phyloP scores from a whole-genome alignment of 345 rosid species.

The Linum usitatissimum region DNA sequence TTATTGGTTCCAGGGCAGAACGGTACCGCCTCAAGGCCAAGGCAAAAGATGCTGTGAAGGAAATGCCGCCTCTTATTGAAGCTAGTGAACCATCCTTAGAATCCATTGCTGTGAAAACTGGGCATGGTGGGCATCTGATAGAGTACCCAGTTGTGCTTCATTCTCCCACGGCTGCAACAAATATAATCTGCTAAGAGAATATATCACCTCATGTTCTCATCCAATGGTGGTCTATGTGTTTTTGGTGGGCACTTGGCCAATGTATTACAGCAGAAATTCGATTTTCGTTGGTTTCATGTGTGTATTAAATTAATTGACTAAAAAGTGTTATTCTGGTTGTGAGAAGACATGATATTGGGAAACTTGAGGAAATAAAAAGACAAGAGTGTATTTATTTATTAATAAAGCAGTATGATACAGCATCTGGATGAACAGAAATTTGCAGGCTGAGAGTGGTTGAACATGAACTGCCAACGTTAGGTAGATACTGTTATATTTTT shows the following conservation, averaged over 20 bases:
- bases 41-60: conserved; percentile 30
- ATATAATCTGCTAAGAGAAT: conserved; percentile 28
- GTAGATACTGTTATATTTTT: no score
- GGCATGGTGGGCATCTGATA: conserved; percentile 23
- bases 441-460: no score
- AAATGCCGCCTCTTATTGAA: conserved; percentile 16
- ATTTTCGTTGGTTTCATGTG: no score
- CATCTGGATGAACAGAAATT: no score
- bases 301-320: no score
- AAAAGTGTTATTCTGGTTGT: no score
- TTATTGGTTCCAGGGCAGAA: conserved; percentile 97
- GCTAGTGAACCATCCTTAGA: conserved; percentile 12
- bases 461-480: no score
- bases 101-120: conserved; percentile 17
- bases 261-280: not conserved
- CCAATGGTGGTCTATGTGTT: not conserved
- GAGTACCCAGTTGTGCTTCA: conserved; percentile 32
- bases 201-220: not conserved
- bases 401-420: no score
- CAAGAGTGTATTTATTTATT: no score
- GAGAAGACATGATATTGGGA: no score
- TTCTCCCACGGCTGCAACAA: conserved; percentile 26
- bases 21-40: conserved; percentile 51
- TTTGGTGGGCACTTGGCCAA: no score
- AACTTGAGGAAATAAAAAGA: no score